Evolutionary conservation across 768 basidiomycete species (phyloP).

Genomic region (Cystobasidium ongulense): DNA sequence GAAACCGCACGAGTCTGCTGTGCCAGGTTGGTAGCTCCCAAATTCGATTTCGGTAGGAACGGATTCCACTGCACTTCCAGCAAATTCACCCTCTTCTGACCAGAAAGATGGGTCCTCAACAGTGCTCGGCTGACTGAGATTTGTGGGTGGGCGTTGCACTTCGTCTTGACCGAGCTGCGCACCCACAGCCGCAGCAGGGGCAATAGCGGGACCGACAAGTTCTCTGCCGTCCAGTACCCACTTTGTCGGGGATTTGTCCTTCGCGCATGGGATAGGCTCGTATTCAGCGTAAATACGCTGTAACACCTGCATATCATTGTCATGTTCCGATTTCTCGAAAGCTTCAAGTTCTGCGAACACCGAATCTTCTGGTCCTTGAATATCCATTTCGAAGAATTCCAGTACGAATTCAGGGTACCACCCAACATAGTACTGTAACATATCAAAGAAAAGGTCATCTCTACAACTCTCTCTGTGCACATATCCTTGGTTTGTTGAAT

Average conservation of each 20-base stretch:
- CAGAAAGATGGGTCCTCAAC: neutral
- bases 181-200: too few relatives aligned
- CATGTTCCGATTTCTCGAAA: neutral
- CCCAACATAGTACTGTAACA: too few relatives aligned
- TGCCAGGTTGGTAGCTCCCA: neutral
- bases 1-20: neutral
- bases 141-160: too few relatives aligned
- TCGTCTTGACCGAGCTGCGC: too few relatives aligned
- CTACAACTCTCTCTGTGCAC: too few relatives aligned
- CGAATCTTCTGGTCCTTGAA: neutral
- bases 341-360: neutral
- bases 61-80: neutral
- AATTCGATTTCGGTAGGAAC: neutral
- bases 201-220: neutral
- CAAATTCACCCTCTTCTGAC: neutral
- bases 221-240: neutral
- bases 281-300: neutral
- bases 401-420: too few relatives aligned
- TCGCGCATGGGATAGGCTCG: neutral
- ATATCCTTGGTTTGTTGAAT: too few relatives aligned
- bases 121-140: neutral
- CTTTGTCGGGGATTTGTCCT: neutral
- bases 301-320: neutral
- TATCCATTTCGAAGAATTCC: too few relatives aligned
- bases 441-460: too few relatives aligned